phyloP scores from a whole-genome alignment of 345 rosid genomes.

The Conringia planisiliqua region DNA sequence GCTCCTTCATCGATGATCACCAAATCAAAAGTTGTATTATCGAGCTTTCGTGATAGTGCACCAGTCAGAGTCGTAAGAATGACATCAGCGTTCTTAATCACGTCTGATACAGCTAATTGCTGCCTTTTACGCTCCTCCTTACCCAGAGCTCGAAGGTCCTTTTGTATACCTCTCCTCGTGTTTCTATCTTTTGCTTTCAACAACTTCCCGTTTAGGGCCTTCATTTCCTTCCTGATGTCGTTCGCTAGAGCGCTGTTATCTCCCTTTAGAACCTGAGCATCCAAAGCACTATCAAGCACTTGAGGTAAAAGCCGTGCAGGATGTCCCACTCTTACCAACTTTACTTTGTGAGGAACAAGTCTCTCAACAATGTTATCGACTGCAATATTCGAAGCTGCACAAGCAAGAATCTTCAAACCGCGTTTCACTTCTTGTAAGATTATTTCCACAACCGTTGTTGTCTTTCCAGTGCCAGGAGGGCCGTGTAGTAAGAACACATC shows the following conservation, averaged over 20 bases:
- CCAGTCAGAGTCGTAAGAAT: conserved; percentile 89
- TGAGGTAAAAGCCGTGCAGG: conserved; percentile 96
- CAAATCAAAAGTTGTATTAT: conserved; percentile 71
- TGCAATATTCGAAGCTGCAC: conserved; percentile 98
- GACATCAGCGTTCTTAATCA: conserved; percentile 77
- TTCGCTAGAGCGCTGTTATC: conserved; percentile 88
- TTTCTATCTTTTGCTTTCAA: conserved; percentile 75
- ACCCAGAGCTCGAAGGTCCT: conserved; percentile 76
- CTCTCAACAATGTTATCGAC: conserved; percentile 98
- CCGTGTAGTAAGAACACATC: conserved; percentile 88
- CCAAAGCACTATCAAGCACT: conserved; percentile 87
- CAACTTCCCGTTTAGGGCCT: conserved; percentile 81
- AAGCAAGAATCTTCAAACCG: conserved; percentile 94
- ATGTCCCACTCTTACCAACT: conserved; percentile 92
- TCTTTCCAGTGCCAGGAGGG: conserved; percentile 99
- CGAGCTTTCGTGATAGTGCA: conserved; percentile 71
- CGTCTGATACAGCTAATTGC: conserved; percentile 91
- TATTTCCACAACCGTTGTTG: conserved; percentile 94
- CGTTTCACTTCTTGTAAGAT: conserved; percentile 90
- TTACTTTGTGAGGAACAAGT: conserved; percentile 83
- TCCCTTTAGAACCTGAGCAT: conserved; percentile 85
- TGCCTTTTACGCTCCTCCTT: conserved; percentile 96
- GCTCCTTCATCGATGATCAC: conserved; percentile 98
- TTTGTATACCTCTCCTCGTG: conserved; percentile 82
- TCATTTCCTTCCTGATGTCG: conserved; percentile 95